Percentiles rank a stretch among this genome's conserved stretches.
Conservation (phyloP, 225 moss, liverwort and hornwort genomes). For the Rhytidiadelphus loreus region DNA sequence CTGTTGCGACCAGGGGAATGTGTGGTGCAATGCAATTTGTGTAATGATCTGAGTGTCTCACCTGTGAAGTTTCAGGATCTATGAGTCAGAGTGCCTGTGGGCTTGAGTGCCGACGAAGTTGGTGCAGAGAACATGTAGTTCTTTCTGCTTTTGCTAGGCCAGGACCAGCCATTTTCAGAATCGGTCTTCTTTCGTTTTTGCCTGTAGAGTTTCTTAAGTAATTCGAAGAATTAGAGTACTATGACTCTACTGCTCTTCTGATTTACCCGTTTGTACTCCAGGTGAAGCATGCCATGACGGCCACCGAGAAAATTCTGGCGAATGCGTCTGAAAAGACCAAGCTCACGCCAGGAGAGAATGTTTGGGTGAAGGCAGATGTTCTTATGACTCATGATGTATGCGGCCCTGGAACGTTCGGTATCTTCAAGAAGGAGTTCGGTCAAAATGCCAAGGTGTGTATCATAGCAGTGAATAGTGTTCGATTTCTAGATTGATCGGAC, state of each 20-base stretch:
- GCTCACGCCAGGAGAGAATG: slow-evolving; percentile 77
- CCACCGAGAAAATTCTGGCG: slow-evolving; percentile 89
- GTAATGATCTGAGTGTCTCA: not conserved
- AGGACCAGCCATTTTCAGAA: not conserved
- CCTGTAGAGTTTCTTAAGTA: not conserved
- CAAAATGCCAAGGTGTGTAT: slow-evolving; percentile 75
- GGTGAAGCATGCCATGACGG: slow-evolving; percentile 94
- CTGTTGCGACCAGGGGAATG: not conserved
- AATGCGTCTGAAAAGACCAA: slow-evolving; percentile 72
- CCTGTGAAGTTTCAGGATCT: not conserved
- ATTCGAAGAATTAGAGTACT: not conserved
- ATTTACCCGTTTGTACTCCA: not conserved
- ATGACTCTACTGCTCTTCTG: not conserved
- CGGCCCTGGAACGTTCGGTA: slow-evolving; percentile 95
- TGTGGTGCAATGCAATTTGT: not conserved
- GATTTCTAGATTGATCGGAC: not conserved
- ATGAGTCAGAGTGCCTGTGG: not conserved
- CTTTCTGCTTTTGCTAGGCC: not conserved
- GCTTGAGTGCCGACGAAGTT: not conserved
- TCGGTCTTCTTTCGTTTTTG: not conserved
- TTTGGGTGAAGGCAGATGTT: slow-evolving; percentile 93
- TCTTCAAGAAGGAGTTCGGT: slow-evolving; percentile 96
- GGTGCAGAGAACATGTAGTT: not conserved
- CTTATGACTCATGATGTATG: slow-evolving; percentile 99
- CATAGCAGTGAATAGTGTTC: not conserved